Percentiles rank a stretch among this genome's conserved stretches.
Evolutionary conservation across 1,284 basidiomycete species (phyloP).

Genomic region (Leccinum pallidistipes): DNA sequence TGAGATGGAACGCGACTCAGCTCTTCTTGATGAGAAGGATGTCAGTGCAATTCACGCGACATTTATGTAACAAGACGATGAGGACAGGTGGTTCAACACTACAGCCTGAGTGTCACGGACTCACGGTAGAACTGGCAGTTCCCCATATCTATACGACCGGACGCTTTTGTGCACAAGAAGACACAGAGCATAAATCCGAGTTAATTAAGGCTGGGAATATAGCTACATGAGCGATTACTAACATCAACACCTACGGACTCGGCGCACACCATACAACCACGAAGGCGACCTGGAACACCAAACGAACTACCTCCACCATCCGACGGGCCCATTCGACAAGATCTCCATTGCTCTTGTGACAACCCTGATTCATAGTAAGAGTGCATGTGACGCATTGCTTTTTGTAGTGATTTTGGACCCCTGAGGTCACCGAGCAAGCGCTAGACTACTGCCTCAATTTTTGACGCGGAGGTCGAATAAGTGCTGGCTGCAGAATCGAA

Average conservation of each 20-base stretch:
- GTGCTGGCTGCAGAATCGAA: not conserved
- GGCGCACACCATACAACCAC: not conserved
- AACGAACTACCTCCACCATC: not conserved
- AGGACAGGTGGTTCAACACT: no score
- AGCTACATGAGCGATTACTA: not conserved
- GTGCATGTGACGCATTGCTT: not conserved
- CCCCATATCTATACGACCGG: no score
- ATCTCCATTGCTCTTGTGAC: not conserved
- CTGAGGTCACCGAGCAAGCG: not conserved
- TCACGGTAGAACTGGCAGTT: no score
- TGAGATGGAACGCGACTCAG: no score
- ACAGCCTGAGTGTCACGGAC: no score
- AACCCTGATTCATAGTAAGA: not conserved
- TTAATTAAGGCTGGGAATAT: not conserved
- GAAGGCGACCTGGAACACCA: not conserved
- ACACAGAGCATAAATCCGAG: not conserved
- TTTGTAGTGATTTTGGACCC: not conserved
- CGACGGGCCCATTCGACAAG: not conserved
- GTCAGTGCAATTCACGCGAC: no score
- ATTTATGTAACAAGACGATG: no score
- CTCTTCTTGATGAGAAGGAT: no score
- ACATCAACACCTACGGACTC: not conserved
- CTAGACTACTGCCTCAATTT: not conserved
- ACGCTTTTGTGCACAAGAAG: no score
- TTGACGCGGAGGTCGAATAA: slow-evolving; percentile 1